Conservation (phyloP, 2,329 filamentous ascomycete species). For the Ophiocordyceps camponoti-leonardi region DNA sequence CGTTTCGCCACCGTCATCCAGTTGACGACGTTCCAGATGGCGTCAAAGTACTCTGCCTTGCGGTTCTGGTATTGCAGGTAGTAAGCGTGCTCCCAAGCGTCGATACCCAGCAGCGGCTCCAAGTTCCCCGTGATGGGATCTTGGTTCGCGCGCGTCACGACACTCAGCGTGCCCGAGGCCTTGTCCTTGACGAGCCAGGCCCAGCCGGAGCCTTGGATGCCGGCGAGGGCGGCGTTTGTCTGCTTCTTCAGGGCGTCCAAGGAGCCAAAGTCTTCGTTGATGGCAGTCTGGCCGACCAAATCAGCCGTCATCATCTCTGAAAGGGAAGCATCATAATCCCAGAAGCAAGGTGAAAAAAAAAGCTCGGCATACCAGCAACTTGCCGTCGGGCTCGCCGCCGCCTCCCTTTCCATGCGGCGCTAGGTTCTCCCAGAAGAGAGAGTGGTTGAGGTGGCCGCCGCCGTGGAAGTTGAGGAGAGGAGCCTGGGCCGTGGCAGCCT, state of each 20-base stretch:
- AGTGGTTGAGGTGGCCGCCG: constrained; percentile 76
- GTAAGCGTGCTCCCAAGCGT: constrained; percentile 95
- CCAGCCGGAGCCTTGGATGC: constrained; percentile 78
- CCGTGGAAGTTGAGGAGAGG: constrained; percentile 61
- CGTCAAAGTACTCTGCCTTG: constrained; percentile 89
- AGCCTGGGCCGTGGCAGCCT: constrained; percentile 30
- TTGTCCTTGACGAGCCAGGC: constrained; percentile 71
- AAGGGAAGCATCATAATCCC: too few species aligned
- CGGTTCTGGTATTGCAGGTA: constrained; percentile 94
- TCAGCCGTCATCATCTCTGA: neutral
- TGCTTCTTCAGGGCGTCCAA: constrained; percentile 47
- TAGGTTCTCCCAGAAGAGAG: constrained; percentile 73
- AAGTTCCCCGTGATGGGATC: constrained; percentile 76
- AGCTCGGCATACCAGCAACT: constrained; percentile 32
- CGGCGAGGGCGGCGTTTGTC: constrained; percentile 51
- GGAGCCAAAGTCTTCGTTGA: constrained; percentile 50
- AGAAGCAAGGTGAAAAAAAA: constrained; percentile 5
- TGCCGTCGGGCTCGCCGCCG: constrained; percentile 42
- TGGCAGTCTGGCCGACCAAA: constrained; percentile 27
- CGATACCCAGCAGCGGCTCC: constrained; percentile 69
- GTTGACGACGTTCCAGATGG: constrained; percentile 91
- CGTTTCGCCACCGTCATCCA: constrained; percentile 80
- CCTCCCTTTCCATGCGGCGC: constrained; percentile 45
- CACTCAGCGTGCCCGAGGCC: constrained; percentile 38
- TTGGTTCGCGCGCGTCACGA: constrained; percentile 69